Evolutionary conservation across 441 rosid species (phyloP).

Genomic region (Macaranga tanarius): DNA sequence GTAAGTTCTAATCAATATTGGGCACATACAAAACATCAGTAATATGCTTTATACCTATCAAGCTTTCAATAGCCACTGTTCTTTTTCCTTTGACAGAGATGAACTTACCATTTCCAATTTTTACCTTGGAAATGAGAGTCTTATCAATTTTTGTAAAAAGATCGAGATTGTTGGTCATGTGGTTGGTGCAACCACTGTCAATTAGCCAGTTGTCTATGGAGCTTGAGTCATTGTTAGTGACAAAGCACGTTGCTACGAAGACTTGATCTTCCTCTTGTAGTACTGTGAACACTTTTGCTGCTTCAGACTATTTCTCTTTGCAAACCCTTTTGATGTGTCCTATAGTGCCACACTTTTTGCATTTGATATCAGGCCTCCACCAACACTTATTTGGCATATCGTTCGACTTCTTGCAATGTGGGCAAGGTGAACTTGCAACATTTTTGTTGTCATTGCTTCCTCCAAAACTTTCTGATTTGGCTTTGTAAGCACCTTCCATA

Average conservation of each 20-base stretch:
- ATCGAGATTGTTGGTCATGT: background rate
- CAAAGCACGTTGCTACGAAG: background rate
- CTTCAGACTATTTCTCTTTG: background rate
- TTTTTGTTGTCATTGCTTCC: background rate
- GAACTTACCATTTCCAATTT: background rate
- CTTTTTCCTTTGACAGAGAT: background rate
- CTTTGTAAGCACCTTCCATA: background rate
- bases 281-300: too few species aligned
- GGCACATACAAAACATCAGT: background rate
- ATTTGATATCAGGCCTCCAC: too few species aligned
- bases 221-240: background rate
- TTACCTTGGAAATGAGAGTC: background rate
- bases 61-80: background rate
- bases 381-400: background rate
- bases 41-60: background rate
- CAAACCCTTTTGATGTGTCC: background rate
- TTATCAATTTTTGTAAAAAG: background rate
- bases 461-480: background rate
- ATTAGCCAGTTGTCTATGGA: too few species aligned
- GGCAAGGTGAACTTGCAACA: background rate
- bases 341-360: background rate
- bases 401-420: background rate
- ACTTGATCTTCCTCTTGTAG: background rate
- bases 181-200: background rate
- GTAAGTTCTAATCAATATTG: background rate